Conservation (phyloP, 148 eudicot genomes). For the Silene latifolia region DNA sequence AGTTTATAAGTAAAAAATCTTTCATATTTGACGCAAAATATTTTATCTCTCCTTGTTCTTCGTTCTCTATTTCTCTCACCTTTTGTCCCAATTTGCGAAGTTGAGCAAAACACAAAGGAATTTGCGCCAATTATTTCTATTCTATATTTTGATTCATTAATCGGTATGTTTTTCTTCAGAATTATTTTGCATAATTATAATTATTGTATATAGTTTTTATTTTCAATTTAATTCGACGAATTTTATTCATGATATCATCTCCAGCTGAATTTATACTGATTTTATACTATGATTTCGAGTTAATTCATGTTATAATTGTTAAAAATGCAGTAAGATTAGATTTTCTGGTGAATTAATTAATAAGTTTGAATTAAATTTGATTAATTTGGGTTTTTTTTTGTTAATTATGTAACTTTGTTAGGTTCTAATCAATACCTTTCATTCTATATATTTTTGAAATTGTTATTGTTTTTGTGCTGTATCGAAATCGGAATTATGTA, state of each 20-base stretch:
- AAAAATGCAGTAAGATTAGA: background rate
- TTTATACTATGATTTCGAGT: background rate
- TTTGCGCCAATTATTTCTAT: background rate
- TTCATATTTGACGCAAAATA: no score
- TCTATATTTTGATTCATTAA: background rate
- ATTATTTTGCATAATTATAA: background rate
- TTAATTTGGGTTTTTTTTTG: background rate
- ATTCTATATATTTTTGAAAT: no score
- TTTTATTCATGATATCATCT: background rate
- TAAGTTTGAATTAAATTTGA: background rate
- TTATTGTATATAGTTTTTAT: background rate
- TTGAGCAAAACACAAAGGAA: background rate
- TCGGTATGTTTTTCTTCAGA: background rate
- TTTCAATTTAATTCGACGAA: background rate
- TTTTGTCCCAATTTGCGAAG: background rate
- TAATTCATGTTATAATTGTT: constrained; percentile 2
- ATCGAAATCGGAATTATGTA: background rate
- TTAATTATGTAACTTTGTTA: no score
- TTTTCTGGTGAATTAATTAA: background rate
- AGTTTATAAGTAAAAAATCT: background rate
- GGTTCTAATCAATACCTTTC: background rate
- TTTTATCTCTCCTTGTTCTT: background rate
- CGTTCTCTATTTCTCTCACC: background rate
- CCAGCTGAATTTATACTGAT: constrained; percentile 17
- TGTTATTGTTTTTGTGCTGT: background rate